Conservation (phyloP, 2,329 filamentous ascomycete species). For the Aspergillaceae sp. region DNA sequence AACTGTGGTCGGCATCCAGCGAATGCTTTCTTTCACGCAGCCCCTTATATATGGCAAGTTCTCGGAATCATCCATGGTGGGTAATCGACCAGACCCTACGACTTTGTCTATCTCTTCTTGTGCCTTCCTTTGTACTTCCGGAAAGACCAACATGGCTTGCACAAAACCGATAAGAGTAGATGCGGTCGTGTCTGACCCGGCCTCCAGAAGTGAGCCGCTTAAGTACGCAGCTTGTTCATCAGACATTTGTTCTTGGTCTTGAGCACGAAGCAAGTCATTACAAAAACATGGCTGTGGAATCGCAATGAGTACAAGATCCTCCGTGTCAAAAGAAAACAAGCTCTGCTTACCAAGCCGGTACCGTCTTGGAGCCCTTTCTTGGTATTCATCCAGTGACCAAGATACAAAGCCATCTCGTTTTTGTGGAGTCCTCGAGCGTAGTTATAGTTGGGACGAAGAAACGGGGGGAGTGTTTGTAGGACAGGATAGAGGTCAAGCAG, state of each 20-base stretch:
- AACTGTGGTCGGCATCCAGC: neutral
- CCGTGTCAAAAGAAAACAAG: too few relatives aligned
- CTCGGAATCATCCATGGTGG: neutral
- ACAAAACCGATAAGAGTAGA: conserved; percentile 7
- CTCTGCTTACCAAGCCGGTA: neutral
- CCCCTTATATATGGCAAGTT: neutral
- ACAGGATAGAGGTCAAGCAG: conserved; percentile 8
- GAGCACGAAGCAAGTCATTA: neutral
- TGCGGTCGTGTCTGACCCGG: conserved; percentile 7
- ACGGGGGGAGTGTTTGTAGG: conserved; percentile 8
- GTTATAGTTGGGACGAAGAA: conserved; percentile 5
- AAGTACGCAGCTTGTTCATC: neutral
- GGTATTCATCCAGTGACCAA: neutral
- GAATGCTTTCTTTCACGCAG: neutral
- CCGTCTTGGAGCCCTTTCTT: neutral
- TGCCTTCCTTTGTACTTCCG: conserved; percentile 9
- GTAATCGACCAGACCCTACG: neutral
- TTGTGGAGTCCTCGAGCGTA: conserved; percentile 2
- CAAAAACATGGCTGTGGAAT: neutral
- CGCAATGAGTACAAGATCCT: neutral
- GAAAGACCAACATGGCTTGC: conserved; percentile 11
- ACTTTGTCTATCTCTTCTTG: conserved; percentile 11
- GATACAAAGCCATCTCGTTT: neutral
- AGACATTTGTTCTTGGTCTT: neutral
- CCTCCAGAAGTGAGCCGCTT: conserved; percentile 10